Base-by-base conservation (phyloP, 2,329 filamentous ascomycete genomes). In the Aspergillus awamori region DNA sequence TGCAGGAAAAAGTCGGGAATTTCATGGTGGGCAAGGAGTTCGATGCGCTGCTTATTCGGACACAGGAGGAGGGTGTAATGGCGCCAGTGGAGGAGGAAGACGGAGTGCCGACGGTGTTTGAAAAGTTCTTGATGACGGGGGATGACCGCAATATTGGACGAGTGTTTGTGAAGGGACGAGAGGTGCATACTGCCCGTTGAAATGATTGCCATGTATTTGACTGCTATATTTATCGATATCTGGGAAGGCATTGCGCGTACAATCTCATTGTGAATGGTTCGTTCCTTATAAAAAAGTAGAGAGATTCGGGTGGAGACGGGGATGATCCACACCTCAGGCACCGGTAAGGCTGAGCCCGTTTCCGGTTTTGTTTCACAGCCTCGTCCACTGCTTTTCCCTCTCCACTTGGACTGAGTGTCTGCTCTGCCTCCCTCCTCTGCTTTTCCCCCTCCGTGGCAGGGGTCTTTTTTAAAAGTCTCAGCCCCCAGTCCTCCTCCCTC, bases 41-140 rank as follows among this genome's bases (percentile, higher is more conserved):
- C 67, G 87, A 89, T 74, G 86, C 84, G 0, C 62, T 86, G 26
- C 73, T 81, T 61, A 72, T 88, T 2, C 77, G 81, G 49, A 79
- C 82, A 13, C 68, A 58, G 1, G 41, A 48, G 59, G 73, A 73
- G 15, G 81, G 82, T 0, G 73, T 83, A 2, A 86, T 85, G 78
- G 81, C 85, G 0, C 81, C 83, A 10, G 67, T 84, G 0, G 82
- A 87, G 63, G 80, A 83, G 0, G 75, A 73, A 0, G 86, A 88
- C 54, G 74, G 73, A 0, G 43, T 75, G 0, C 69, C 72, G 52
- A 81, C 75, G 0, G 74, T 86, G 17, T 84, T 88, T 61, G 85
- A 88, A 58, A 89, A 88, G 76, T 89, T 87, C 61, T 66, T 89
- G 30, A 87, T 88, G 84, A 88, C 86, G 2, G 86, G 85, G 0